Conservation (phyloP, 305 asterid genomes). For the Solanum hybrid region DNA sequence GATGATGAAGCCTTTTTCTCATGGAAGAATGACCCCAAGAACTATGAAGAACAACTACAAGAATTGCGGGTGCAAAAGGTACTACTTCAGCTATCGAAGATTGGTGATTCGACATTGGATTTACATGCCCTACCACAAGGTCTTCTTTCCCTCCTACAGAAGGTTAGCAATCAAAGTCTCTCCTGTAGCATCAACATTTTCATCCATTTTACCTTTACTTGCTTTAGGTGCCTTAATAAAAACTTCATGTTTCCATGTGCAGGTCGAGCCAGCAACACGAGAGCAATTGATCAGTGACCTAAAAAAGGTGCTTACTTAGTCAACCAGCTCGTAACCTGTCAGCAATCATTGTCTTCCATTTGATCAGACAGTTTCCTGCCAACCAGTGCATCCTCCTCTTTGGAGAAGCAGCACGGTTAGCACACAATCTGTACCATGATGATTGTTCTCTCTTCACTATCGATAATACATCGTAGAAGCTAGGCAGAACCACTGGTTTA, state of each 20-base stretch:
- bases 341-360: not conserved
- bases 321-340: not conserved
- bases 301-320: constrained; percentile 10
- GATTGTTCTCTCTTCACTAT: not conserved
- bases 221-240: not conserved
- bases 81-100: constrained; percentile 49
- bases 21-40: constrained; percentile 62
- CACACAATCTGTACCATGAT: not conserved
- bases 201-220: not conserved
- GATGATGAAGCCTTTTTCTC: constrained; percentile 61
- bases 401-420: not conserved
- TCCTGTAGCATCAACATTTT: not conserved
- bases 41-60: constrained; percentile 62
- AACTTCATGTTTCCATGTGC: not conserved
- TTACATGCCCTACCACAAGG: constrained; percentile 70
- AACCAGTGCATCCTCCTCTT: not conserved
- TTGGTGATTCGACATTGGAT: constrained; percentile 62
- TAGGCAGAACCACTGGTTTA: not conserved
- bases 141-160: constrained; percentile 57
- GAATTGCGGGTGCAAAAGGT: constrained; percentile 57
- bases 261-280: constrained; percentile 28
- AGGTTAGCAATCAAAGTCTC: constrained; percentile 29
- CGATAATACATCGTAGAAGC: not conserved
- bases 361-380: not conserved
- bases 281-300: constrained; percentile 24